These are phyloP conservation scores for Ogataea philodendri DNA, from an alignment of 805 yeast species.

Conservation along the genomic window DNA sequence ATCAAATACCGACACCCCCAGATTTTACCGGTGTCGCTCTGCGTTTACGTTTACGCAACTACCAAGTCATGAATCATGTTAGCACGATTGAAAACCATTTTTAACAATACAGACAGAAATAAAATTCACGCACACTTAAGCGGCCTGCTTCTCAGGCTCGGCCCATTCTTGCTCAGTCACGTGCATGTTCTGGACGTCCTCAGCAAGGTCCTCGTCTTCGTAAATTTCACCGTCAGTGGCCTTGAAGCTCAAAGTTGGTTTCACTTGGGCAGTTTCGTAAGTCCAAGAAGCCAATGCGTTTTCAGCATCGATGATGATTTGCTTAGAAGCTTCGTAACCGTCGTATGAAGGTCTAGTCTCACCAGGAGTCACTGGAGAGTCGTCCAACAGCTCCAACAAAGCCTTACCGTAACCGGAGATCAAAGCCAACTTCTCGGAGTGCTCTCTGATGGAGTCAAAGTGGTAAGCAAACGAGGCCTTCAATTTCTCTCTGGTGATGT, in stretches of 20 bases:
- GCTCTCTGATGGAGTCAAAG: slow-evolving; percentile 82
- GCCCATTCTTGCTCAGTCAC: slow-evolving; percentile 43
- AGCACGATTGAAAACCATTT: slow-evolving; percentile 8
- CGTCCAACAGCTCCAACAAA: slow-evolving; percentile 76
- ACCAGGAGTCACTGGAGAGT: slow-evolving; percentile 86
- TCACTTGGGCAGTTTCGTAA: slow-evolving; percentile 75
- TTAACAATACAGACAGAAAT: slow-evolving; percentile 17
- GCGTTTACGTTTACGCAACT: slow-evolving; percentile 26
- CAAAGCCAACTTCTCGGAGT: slow-evolving; percentile 79
- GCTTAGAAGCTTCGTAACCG: slow-evolving; percentile 86
- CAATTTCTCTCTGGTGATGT: slow-evolving; percentile 83
- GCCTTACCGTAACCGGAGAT: slow-evolving; percentile 92
- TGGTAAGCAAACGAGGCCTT: slow-evolving; percentile 82
- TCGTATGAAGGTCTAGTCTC: slow-evolving; percentile 88
- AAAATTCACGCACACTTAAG: slow-evolving; percentile 21
- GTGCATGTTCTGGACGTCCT: slow-evolving; percentile 47
- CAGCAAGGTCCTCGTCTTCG: slow-evolving; percentile 51
- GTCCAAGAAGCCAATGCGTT: slow-evolving; percentile 83
- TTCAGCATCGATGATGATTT: slow-evolving; percentile 82
- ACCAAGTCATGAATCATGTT: slow-evolving; percentile 3
- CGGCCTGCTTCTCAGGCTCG: slow-evolving; percentile 29
- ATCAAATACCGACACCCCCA: slow-evolving; percentile 21
- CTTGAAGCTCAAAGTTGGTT: slow-evolving; percentile 72
- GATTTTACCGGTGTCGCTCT: slow-evolving; percentile 22
- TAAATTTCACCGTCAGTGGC: slow-evolving; percentile 46